Conservation (phyloP, 179 eudicot genomes). For the Gypsophila paniculata region DNA sequence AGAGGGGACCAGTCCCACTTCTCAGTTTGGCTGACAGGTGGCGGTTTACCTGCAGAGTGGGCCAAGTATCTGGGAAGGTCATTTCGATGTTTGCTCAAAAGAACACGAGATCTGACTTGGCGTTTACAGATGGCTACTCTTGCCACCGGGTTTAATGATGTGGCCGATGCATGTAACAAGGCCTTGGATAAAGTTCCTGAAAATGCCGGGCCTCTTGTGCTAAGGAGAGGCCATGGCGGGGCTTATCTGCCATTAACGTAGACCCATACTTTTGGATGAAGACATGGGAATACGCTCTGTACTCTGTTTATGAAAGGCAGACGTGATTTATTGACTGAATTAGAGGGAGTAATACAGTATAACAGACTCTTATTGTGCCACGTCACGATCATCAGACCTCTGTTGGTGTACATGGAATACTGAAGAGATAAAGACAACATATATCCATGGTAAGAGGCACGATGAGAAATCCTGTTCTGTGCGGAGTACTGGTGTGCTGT, state of each 20-base stretch:
- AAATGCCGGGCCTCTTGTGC: slow-evolving; percentile 81
- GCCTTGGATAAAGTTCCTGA: slow-evolving; percentile 90
- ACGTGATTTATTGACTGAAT: no score
- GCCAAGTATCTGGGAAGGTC: slow-evolving; percentile 82
- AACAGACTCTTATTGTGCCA: not conserved
- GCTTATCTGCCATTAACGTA: slow-evolving; percentile 76
- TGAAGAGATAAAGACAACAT: not conserved
- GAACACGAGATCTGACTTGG: slow-evolving; percentile 79
- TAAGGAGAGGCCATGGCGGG: slow-evolving; percentile 98
- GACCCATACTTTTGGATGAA: slow-evolving; percentile 2
- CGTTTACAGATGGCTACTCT: slow-evolving; percentile 62
- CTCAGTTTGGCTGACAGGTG: slow-evolving; percentile 84
- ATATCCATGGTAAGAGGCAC: not conserved
- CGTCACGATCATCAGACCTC: not conserved
- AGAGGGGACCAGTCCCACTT: slow-evolving; percentile 91
- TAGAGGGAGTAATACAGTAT: not conserved
- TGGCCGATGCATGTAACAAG: slow-evolving; percentile 53
- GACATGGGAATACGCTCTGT: not conserved
- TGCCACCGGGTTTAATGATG: slow-evolving; percentile 79
- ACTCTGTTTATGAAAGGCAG: not conserved
- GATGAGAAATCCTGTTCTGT: slow-evolving; percentile 5
- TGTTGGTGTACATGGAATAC: slow-evolving; percentile 4
- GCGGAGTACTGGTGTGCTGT: not conserved
- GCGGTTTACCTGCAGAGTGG: slow-evolving; percentile 92
- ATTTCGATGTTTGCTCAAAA: slow-evolving; percentile 79